A percentile compares a stretch with the other conserved stretches of the same genome.
phyloP scores from a whole-genome alignment of 1,284 basidiomycete genomes.

The Cutaneotrichosporon cutaneum region DNA sequence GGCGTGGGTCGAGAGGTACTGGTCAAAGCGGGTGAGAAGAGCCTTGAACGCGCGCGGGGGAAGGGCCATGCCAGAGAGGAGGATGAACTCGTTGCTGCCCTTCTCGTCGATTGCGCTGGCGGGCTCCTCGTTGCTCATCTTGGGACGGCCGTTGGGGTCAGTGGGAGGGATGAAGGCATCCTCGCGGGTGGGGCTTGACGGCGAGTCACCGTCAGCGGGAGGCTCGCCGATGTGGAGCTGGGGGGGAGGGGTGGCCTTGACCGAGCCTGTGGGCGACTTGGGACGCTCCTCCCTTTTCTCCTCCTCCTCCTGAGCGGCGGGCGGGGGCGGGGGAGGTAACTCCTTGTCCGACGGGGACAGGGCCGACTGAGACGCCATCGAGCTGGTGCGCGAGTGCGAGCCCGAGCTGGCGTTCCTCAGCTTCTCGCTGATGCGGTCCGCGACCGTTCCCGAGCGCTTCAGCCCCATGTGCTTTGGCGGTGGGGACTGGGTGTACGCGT shows the following conservation, averaged over 20 bases:
- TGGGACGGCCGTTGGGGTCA: slow-evolving; percentile 40
- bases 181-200: slow-evolving; percentile 37
- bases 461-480: slow-evolving; percentile 53
- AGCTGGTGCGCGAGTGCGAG: slow-evolving; percentile 7
- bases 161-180: slow-evolving; percentile 47
- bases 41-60: slow-evolving; percentile 64
- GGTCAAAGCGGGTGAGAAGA: slow-evolving; percentile 60
- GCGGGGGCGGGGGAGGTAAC: not conserved
- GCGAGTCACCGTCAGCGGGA: slow-evolving; percentile 12
- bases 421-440: slow-evolving; percentile 52
- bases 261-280: slow-evolving; percentile 4
- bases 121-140: slow-evolving; percentile 24
- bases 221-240: not conserved
- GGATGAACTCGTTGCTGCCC: slow-evolving; percentile 56
- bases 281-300: not conserved
- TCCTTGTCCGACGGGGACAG: slow-evolving; percentile 36
- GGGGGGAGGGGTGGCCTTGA: slow-evolving; percentile 2
- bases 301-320: not conserved
- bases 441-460: slow-evolving; percentile 46
- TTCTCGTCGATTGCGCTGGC: slow-evolving; percentile 18
- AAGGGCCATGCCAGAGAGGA: slow-evolving; percentile 71
- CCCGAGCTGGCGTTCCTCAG: slow-evolving; percentile 38
- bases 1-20: slow-evolving; percentile 43
- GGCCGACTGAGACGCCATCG: not conserved
- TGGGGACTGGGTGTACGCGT: slow-evolving; percentile 74